Conservation (phyloP, 805 yeast species). For the Candida pseudofarinosa region DNA sequence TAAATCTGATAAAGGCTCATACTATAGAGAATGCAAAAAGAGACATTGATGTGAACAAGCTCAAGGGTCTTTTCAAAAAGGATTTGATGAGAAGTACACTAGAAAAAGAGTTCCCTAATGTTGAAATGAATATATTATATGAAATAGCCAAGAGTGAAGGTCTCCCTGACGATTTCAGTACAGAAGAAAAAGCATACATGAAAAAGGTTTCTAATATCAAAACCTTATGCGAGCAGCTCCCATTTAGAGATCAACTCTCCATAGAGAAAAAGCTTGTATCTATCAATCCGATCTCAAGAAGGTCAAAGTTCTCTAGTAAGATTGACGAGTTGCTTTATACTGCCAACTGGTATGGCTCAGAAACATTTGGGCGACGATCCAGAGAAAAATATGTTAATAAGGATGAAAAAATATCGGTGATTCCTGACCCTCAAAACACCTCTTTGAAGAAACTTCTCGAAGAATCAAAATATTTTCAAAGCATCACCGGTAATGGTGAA, state of each 20-base stretch:
- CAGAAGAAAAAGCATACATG: slow-evolving; percentile 21
- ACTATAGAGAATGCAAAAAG: slow-evolving; percentile 6
- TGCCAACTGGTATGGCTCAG: slow-evolving; percentile 29
- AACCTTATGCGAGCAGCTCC: slow-evolving; percentile 15
- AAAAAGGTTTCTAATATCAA: slow-evolving; percentile 6
- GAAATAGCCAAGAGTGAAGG: not conserved
- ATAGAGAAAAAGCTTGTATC: slow-evolving; percentile 19
- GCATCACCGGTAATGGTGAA: slow-evolving; percentile 34
- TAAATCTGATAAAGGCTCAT: slow-evolving; percentile 1
- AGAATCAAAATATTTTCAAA: slow-evolving; percentile 35
- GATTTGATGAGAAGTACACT: slow-evolving; percentile 17
- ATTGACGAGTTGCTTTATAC: slow-evolving; percentile 35
- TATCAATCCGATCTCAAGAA: slow-evolving; percentile 16
- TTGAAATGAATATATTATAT: slow-evolving; percentile 4
- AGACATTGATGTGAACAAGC: slow-evolving; percentile 3
- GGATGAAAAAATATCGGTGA: not conserved
- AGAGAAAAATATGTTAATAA: not conserved
- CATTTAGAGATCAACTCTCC: slow-evolving; percentile 20
- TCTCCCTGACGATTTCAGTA: slow-evolving; percentile 17
- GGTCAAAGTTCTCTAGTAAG: slow-evolving; percentile 21
- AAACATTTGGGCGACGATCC: not conserved
- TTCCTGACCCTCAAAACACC: not conserved
- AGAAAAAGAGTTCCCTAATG: slow-evolving; percentile 10
- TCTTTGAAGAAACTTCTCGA: slow-evolving; percentile 11
- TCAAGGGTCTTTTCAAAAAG: slow-evolving; percentile 9